Evolutionary conservation across 2,329 filamentous ascomycete genomes (phyloP), one percentile per base, ranked within the genome.

Genomic region (Sarocladiaceae sp.): DNA sequence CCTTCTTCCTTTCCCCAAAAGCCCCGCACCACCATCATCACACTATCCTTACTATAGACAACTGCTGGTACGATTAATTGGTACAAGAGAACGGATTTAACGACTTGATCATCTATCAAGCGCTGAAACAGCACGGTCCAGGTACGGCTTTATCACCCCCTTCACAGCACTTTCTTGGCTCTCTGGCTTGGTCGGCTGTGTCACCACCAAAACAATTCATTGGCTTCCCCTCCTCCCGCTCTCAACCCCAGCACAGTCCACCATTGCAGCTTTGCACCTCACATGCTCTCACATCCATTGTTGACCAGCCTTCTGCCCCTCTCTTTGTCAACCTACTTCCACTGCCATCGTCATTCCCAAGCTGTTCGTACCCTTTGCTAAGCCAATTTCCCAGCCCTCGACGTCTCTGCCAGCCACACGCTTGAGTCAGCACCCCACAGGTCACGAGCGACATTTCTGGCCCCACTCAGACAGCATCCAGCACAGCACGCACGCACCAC

Each of bases 401-500:
- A 29, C 18, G 15, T 29, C 44, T 48, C 44, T 48, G 26, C 44
- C 44, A 48, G 44, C 44, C 44, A 48, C 44, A 48, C 44, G 44
- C 44, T 48, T 48, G 33, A 50, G 47, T 50, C 47, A 50, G 47
- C 47, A 50, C 47, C 47, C 47, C 47, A 50, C 47, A 50, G 47
- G 47, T 50, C 47, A 50, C 47, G 47, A 50, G 47, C 47, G 47
- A 50, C 47, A 50, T 50, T 50, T 50, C 29, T 33, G 3, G 47
- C 47, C 47, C 47, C 47, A 50, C 47, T 22, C 22, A 13, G 31
- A 37, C 47, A 50, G 47, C 47, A 48, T 33, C 28, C 44, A 48
- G 26, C 44, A 48, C 44, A 31, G 44, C 22, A 48, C 44, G 23
- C 22, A 46, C 40, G 23, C 23, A 48, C 28, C 25, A 33, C 44